Evolutionary conservation across 148 eudicot genomes (phyloP).

Genomic region (Nepenthes mirabilis): DNA sequence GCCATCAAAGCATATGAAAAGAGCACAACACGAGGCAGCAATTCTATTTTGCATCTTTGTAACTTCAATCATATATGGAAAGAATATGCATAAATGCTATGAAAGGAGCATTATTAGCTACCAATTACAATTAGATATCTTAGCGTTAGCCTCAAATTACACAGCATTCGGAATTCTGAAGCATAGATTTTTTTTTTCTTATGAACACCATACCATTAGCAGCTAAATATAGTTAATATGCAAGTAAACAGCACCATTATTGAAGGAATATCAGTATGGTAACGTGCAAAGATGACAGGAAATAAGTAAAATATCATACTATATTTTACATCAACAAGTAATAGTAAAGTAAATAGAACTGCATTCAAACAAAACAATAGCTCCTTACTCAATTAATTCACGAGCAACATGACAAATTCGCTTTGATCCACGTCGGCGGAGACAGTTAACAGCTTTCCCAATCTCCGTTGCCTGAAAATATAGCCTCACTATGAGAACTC

Average conservation of each 20-base stretch:
- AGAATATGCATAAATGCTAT: background rate
- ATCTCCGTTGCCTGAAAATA: conserved; percentile 74
- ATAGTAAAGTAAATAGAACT: background rate
- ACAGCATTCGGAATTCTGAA: too few species aligned
- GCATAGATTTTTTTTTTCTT: too few species aligned
- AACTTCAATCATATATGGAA: background rate
- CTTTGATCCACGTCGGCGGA: conserved; percentile 47
- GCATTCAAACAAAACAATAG: background rate
- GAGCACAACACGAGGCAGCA: too few species aligned
- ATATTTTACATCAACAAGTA: too few species aligned
- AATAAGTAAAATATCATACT: too few species aligned
- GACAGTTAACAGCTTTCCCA: conserved; percentile 68
- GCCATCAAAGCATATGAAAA: too few species aligned
- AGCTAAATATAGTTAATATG: too few species aligned
- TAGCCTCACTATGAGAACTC: background rate
- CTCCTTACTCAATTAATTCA: conserved; percentile 54
- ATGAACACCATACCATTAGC: too few species aligned
- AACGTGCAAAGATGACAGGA: too few species aligned
- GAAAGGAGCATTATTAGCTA: too few species aligned
- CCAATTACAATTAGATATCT: background rate
- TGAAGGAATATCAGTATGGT: too few species aligned
- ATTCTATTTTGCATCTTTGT: background rate
- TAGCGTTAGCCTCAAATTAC: background rate
- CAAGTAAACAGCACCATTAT: too few species aligned
- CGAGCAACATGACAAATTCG: conserved; percentile 53